Conservation (phyloP, 225 moss, liverwort and hornwort genomes). For the Neckera pumila region DNA sequence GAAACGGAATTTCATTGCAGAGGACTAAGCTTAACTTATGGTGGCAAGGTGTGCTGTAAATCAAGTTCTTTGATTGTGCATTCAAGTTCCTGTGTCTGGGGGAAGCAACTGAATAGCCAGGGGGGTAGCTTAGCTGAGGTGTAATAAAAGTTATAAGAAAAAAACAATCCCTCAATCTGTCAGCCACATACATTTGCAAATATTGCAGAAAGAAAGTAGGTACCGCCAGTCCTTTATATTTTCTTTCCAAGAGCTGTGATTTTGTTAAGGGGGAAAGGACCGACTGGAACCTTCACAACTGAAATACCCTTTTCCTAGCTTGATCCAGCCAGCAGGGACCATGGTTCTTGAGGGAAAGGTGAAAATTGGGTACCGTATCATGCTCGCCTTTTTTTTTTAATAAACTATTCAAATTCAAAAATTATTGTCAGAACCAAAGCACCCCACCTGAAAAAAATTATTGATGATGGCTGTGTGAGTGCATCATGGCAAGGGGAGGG, state of each 20-base stretch:
- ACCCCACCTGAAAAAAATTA: neutral
- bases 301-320: neutral
- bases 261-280: too few relatives aligned
- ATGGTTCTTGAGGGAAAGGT: neutral
- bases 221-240: neutral
- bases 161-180: neutral
- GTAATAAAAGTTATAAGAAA: neutral
- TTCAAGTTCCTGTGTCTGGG: neutral
- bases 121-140: neutral
- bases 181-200: neutral
- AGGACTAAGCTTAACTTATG: too few relatives aligned
- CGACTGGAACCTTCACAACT: too few relatives aligned
- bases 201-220: neutral
- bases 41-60: neutral
- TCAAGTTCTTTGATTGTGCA: neutral
- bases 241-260: neutral
- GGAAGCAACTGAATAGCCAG: neutral
- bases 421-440: neutral
- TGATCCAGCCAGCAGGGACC: neutral
- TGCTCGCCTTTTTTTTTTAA: neutral
- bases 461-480: neutral
- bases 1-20: too few relatives aligned
- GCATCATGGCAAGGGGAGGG: neutral
- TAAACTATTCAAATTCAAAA: neutral
- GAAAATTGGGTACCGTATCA: neutral